phyloP scores from a whole-genome alignment of 257 asterid genomes.

The Solanum gracilifrons region DNA sequence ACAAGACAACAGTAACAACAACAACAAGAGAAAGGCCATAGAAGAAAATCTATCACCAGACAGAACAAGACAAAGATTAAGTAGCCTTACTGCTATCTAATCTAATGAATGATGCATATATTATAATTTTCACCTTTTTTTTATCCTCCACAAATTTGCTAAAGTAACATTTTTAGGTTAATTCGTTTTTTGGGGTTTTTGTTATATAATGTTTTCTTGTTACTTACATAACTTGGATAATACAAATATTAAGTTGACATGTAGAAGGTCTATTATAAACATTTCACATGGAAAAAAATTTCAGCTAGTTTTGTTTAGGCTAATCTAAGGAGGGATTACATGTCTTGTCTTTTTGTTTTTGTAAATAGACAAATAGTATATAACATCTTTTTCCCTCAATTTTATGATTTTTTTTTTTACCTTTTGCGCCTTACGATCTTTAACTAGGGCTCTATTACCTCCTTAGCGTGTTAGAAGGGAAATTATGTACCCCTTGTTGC shows the following conservation, averaged over 20 bases:
- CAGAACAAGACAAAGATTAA: constrained; percentile 29
- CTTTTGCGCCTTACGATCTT: not conserved
- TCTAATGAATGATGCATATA: not conserved
- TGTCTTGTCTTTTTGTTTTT: not conserved
- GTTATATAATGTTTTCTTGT: not conserved
- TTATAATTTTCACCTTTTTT: not conserved
- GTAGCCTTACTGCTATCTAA: constrained; percentile 7
- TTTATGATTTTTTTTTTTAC: not conserved
- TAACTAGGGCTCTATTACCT: not conserved
- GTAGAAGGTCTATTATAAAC: constrained; percentile 1
- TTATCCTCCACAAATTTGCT: not conserved
- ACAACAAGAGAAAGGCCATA: constrained; percentile 10
- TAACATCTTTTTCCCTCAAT: not conserved
- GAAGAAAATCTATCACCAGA: constrained; percentile 33
- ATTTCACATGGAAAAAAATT: not conserved
- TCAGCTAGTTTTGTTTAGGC: constrained; percentile 6
- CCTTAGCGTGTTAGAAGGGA: not conserved
- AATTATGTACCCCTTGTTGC: not conserved
- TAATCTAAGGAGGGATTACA: not conserved
- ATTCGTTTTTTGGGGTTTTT: not conserved
- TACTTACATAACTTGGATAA: constrained; percentile 2
- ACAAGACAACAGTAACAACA: not conserved
- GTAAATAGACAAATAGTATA: not conserved
- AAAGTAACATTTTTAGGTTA: not conserved
- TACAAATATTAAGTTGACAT: not conserved